Conservation (phyloP, 2,329 filamentous ascomycete species). For the Aspergillus sp. region DNA sequence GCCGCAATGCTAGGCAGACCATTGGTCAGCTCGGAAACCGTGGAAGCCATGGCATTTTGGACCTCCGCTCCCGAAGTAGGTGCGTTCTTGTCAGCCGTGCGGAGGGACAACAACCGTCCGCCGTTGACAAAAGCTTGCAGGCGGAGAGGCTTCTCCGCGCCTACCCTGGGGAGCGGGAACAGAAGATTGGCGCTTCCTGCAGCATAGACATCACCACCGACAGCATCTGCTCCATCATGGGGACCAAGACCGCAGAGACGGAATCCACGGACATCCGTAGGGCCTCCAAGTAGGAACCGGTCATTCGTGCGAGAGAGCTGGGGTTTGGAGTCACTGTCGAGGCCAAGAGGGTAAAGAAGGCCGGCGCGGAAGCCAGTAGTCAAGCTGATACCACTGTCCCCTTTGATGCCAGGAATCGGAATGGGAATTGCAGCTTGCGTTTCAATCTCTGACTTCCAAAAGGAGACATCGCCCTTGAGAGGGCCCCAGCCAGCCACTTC, state of each 20-base stretch:
- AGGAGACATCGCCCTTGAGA: slow-evolving; percentile 85
- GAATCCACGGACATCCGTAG: slow-evolving; percentile 93
- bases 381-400: slow-evolving; percentile 76
- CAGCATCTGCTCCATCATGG: slow-evolving; percentile 78
- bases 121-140: slow-evolving; percentile 91
- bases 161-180: slow-evolving; percentile 78
- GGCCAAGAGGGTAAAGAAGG: slow-evolving; percentile 76
- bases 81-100: slow-evolving; percentile 53
- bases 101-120: slow-evolving; percentile 78
- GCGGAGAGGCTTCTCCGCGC: slow-evolving; percentile 79
- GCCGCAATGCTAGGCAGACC: slow-evolving; percentile 83
- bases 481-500: slow-evolving; percentile 88
- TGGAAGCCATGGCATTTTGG: slow-evolving; percentile 52
- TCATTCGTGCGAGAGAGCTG: slow-evolving; percentile 83
- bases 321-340: slow-evolving; percentile 57
- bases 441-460: slow-evolving; percentile 89
- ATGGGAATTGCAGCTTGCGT: slow-evolving; percentile 74
- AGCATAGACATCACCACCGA: slow-evolving; percentile 89
- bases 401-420: slow-evolving; percentile 66
- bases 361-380: slow-evolving; percentile 81
- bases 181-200: slow-evolving; percentile 85
- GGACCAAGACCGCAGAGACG: slow-evolving; percentile 85
- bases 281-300: slow-evolving; percentile 90
- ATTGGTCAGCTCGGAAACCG: slow-evolving; percentile 69
- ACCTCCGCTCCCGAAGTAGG: slow-evolving; percentile 53